Evolutionary conservation across 805 yeast genomes (phyloP).

Genomic region (Candida wancherniae): DNA sequence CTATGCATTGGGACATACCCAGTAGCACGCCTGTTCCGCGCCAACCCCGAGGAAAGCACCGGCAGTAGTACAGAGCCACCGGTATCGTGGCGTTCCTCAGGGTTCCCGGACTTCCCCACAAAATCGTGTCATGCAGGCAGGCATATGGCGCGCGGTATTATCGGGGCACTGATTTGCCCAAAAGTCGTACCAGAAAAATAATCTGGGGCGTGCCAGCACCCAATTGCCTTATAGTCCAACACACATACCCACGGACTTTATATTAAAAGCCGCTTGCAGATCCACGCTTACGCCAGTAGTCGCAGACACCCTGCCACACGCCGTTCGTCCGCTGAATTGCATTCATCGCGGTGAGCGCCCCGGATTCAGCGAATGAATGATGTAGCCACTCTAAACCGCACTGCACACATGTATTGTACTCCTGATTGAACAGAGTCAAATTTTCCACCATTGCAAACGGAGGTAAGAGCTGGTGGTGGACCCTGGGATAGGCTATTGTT

Average conservation of each 20-base stretch:
- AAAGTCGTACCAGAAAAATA: too few species aligned
- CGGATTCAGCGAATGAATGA: conserved; percentile 31
- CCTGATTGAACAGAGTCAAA: conserved; percentile 35
- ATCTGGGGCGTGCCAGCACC: too few species aligned
- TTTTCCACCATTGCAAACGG: conserved; percentile 59
- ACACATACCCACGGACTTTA: too few species aligned
- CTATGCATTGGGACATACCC: too few species aligned
- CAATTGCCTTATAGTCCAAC: too few species aligned
- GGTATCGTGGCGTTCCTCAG: background rate
- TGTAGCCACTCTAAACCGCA: conserved; percentile 32
- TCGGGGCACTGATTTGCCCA: too few species aligned
- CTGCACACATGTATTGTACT: conserved; percentile 31
- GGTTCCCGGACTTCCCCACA: conserved; percentile 1
- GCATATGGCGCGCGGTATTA: too few species aligned
- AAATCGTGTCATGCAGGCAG: conserved; percentile 1
- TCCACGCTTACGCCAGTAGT: conserved; percentile 86
- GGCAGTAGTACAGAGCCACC: too few species aligned
- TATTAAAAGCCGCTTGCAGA: conserved; percentile 59
- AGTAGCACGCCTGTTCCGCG: too few species aligned
- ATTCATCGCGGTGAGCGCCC: conserved; percentile 40
- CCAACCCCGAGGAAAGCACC: too few species aligned
- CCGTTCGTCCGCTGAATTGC: conserved; percentile 39
- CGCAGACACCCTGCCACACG: conserved; percentile 71
- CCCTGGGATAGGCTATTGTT: conserved; percentile 70
- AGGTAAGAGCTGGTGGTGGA: conserved; percentile 89